phyloP scores from a whole-genome alignment of 2,329 filamentous ascomycete genomes.

The Diplocarpon mali region DNA sequence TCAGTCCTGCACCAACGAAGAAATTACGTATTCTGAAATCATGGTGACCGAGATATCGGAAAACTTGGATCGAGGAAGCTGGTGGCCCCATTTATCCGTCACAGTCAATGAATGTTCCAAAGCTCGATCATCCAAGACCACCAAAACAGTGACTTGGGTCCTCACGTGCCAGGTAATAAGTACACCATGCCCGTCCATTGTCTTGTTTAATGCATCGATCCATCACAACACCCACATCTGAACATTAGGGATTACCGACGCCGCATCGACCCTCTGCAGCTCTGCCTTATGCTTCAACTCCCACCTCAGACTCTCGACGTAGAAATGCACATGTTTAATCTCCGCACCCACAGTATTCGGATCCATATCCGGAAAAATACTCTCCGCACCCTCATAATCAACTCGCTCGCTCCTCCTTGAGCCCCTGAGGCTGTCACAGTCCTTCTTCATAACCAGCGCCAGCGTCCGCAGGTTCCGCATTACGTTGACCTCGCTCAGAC shows the following conservation, averaged over 20 bases:
- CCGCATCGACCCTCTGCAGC: slow-evolving; percentile 4
- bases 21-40: too few species aligned
- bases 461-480: slow-evolving; percentile 17
- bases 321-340: slow-evolving; percentile 17
- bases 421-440: slow-evolving; percentile 7
- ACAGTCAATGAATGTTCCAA: too few species aligned
- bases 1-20: too few species aligned
- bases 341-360: slow-evolving; percentile 13
- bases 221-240: slow-evolving; percentile 21
- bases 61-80: too few species aligned
- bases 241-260: slow-evolving; percentile 10
- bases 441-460: slow-evolving; percentile 18
- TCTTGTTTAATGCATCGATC: neutral
- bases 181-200: neutral
- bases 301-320: slow-evolving; percentile 15
- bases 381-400: slow-evolving; percentile 7
- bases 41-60: too few species aligned
- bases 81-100: too few species aligned
- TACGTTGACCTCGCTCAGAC: slow-evolving; percentile 16
- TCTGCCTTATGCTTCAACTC: slow-evolving; percentile 14
- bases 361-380: slow-evolving; percentile 8
- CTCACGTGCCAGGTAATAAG: too few species aligned
- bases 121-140: too few species aligned
- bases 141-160: too few species aligned
- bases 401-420: neutral